Percentiles rank a stretch among this genome's conserved stretches.
phyloP scores from a whole-genome alignment of 305 asterid species.

The Rubia occidens region DNA sequence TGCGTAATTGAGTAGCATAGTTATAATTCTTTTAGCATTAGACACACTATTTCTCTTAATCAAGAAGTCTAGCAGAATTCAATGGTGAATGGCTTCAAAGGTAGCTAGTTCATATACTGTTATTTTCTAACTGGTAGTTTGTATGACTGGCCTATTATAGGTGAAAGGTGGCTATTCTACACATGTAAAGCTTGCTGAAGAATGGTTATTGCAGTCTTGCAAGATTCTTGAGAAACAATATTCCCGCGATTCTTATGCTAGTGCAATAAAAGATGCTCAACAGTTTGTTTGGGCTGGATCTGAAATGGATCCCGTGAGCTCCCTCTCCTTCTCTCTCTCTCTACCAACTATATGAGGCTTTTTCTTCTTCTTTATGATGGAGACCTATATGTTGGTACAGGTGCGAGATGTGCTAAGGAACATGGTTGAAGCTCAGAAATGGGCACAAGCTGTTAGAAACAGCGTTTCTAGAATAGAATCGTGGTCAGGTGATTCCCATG shows the following conservation, averaged over 20 bases:
- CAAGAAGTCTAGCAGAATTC: background rate
- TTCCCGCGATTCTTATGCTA: conserved; percentile 47
- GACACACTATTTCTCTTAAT: background rate
- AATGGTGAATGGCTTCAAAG: background rate
- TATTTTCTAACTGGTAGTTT: conserved; percentile 12
- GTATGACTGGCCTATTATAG: conserved; percentile 31
- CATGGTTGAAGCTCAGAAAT: conserved; percentile 54
- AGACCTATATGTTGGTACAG: conserved; percentile 29
- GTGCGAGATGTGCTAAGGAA: conserved; percentile 61
- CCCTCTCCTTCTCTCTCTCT: background rate
- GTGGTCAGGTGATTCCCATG: conserved; percentile 37
- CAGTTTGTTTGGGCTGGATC: conserved; percentile 94
- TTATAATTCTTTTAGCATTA: background rate
- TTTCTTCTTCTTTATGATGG: background rate
- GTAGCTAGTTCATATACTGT: background rate
- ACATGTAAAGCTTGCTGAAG: conserved; percentile 70
- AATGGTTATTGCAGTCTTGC: conserved; percentile 56
- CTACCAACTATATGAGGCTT: background rate
- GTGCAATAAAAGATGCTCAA: conserved; percentile 67
- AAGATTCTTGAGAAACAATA: conserved; percentile 60
- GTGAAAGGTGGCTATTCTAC: conserved; percentile 56
- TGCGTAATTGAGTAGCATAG: background rate
- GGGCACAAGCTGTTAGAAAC: conserved; percentile 62
- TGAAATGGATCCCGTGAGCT: conserved; percentile 82
- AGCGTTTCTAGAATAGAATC: conserved; percentile 54